phyloP scores from a whole-genome alignment of 2,329 filamentous ascomycete genomes.

The Cercospora zeae-maydis region DNA sequence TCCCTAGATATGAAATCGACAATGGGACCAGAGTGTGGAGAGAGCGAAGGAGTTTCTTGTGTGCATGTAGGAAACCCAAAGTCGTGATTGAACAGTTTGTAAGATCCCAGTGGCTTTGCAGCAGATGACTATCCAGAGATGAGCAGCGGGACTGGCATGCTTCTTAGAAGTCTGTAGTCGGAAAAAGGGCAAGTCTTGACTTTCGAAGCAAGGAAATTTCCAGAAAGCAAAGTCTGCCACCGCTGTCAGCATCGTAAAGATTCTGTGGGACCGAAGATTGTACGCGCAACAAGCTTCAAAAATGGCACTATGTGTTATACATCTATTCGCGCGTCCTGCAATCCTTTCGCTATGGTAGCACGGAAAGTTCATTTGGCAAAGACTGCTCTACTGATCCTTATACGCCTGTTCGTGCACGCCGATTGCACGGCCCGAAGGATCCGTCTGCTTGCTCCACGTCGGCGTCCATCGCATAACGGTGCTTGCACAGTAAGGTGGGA shows the following conservation, averaged over 20 bases:
- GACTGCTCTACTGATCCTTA: conserved; percentile 21
- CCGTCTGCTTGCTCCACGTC: conserved; percentile 93
- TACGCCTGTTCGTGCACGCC: conserved; percentile 37
- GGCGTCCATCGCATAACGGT: conserved; percentile 97
- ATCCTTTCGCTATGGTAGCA: neutral
- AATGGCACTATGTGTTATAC: neutral
- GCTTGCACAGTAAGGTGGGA: conserved; percentile 82
- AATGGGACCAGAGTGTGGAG: too few relatives aligned
- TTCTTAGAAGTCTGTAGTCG: too few relatives aligned
- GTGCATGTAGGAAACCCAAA: too few relatives aligned
- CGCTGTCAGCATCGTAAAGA: neutral
- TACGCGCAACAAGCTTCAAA: neutral
- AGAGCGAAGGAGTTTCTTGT: too few relatives aligned
- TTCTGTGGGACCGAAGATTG: neutral
- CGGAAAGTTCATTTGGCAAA: neutral
- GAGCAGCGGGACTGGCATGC: too few relatives aligned
- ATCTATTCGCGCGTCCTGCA: neutral
- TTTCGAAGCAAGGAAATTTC: neutral
- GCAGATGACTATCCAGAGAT: too few relatives aligned
- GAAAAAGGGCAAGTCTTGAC: too few relatives aligned
- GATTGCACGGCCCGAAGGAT: conserved; percentile 75
- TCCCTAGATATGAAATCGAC: neutral
- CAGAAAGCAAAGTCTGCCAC: neutral
- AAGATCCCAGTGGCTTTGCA: too few relatives aligned
- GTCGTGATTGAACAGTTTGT: too few relatives aligned